Conservation (phyloP, 192 early-diverging fungal genomes). For the Cladochytrium replicatum region DNA sequence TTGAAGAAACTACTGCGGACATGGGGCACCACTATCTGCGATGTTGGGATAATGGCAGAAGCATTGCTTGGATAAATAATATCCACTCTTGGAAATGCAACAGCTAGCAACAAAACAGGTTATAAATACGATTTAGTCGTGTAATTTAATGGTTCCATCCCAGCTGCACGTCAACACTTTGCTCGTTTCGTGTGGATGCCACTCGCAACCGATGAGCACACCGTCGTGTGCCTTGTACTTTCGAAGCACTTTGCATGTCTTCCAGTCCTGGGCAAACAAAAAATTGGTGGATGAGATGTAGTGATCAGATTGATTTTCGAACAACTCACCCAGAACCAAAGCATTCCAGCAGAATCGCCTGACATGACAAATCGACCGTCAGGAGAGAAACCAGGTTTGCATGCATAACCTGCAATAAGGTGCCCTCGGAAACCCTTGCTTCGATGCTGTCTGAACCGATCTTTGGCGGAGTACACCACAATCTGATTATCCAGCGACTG, state of each 20-base stretch:
- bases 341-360: constrained; percentile 85
- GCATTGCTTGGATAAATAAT: too few relatives aligned
- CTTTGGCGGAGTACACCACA: constrained; percentile 74
- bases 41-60: too few relatives aligned
- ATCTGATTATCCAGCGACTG: constrained; percentile 96
- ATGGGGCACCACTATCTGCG: too few relatives aligned
- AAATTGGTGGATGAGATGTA: too few relatives aligned
- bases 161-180: constrained; percentile 88
- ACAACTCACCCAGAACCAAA: constrained; percentile 98
- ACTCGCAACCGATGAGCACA: constrained; percentile 80
- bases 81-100: too few relatives aligned
- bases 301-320: too few relatives aligned
- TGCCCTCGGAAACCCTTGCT: constrained; percentile 92
- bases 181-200: constrained; percentile 92
- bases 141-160: constrained; percentile 94
- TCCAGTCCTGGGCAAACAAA: too few relatives aligned
- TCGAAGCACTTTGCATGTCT: constrained; percentile 70
- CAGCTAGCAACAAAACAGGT: too few relatives aligned
- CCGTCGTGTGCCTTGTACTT: constrained; percentile 88
- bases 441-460: constrained; percentile 74
- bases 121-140: too few relatives aligned
- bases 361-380: constrained; percentile 79
- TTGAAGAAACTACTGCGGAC: too few relatives aligned
- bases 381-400: constrained; percentile 85
- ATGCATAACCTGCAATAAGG: constrained; percentile 92